Conservation (phyloP, 306 rosid species). For the Cicer bijugum region DNA sequence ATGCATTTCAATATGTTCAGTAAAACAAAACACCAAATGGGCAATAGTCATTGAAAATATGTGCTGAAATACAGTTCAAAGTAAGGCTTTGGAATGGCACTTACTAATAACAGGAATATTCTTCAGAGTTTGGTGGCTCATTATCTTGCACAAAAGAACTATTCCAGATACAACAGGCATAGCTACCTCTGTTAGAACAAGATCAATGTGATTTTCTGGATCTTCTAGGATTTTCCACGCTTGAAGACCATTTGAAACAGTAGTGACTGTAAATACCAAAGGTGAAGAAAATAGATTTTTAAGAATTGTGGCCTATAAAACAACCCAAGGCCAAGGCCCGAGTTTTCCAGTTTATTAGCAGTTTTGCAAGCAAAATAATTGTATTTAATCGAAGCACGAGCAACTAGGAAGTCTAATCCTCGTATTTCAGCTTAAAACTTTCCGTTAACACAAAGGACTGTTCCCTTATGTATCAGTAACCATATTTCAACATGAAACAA, state of each 20-base stretch:
- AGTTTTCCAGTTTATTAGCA: constrained; percentile 15
- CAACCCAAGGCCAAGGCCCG: neutral
- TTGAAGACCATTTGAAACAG: constrained; percentile 68
- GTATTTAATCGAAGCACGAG: neutral
- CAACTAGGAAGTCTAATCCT: constrained; percentile 25
- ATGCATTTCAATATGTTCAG: constrained; percentile 27
- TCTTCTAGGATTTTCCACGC: constrained; percentile 67
- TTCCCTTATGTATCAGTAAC: neutral
- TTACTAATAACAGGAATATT: constrained; percentile 76
- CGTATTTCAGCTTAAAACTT: constrained; percentile 26
- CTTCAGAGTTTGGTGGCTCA: constrained; percentile 59
- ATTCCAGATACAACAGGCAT: constrained; percentile 71
- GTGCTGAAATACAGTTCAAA: constrained; percentile 8
- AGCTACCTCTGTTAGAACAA: constrained; percentile 67
- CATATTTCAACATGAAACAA: constrained; percentile 31
- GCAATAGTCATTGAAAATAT: constrained; percentile 30
- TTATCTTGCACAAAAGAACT: constrained; percentile 65
- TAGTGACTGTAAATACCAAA: constrained; percentile 59
- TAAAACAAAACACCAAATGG: constrained; percentile 39
- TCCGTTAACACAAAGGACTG: neutral
- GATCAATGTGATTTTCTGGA: constrained; percentile 56
- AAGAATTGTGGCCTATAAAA: constrained; percentile 11
- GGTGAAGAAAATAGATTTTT: constrained; percentile 18
- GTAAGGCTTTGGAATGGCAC: constrained; percentile 48
- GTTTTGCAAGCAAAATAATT: constrained; percentile 36